These are phyloP conservation scores for Myrica gale DNA, from an alignment of 306 rosid species.

Conservation along the genomic window DNA sequence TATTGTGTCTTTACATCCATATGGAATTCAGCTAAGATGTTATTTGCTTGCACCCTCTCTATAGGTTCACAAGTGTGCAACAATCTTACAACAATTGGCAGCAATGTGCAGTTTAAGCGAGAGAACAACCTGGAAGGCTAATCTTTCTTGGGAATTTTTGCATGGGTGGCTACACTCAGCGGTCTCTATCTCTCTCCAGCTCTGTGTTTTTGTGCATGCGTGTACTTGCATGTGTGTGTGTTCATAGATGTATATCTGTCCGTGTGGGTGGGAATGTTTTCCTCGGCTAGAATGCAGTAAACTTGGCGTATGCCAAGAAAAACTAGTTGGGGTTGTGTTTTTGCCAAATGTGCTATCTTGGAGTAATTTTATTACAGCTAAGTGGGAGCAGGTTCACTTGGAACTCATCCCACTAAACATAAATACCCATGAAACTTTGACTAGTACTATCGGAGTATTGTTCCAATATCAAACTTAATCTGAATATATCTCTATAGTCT, in stretches of 20 bases:
- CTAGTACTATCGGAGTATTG: background rate
- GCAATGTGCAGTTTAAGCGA: conserved; percentile 81
- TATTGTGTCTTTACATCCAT: conserved; percentile 17
- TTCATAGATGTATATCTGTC: background rate
- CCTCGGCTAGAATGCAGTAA: background rate
- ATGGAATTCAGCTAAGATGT: conserved; percentile 21
- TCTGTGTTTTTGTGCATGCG: conserved; percentile 13
- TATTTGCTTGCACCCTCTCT: conserved; percentile 15
- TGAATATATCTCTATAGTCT: background rate
- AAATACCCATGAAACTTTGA: background rate
- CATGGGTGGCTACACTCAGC: conserved; percentile 83
- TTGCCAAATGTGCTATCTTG: background rate
- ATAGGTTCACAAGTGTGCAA: conserved; percentile 98
- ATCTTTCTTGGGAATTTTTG: conserved; percentile 81
- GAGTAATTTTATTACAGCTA: background rate
- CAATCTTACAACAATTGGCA: conserved; percentile 90
- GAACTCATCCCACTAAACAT: background rate
- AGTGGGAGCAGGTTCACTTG: background rate
- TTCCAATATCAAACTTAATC: background rate
- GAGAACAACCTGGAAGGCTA: conserved; percentile 70
- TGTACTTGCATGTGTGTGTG: background rate
- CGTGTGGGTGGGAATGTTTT: background rate
- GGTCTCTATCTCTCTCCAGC: conserved; percentile 55
- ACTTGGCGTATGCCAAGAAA: background rate
- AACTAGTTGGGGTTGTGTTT: background rate